phyloP scores from a whole-genome alignment of 306 rosid species.

The Hippophae gyantsensis region DNA sequence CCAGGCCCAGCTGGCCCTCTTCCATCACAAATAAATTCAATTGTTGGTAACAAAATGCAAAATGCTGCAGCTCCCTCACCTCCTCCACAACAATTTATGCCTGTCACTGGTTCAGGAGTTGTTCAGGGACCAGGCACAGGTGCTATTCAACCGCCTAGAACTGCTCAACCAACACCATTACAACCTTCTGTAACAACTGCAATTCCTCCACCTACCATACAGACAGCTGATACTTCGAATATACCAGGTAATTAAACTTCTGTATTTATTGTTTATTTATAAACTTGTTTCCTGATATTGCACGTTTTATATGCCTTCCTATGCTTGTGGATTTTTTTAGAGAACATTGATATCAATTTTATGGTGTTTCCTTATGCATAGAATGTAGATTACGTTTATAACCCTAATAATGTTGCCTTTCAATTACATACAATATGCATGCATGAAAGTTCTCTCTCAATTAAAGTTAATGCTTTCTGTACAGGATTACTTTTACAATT shows the following conservation, averaged over 20 bases:
- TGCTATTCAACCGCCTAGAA: conserved; percentile 66
- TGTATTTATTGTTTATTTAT: neutral
- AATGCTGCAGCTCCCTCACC: conserved; percentile 46
- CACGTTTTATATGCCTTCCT: too few relatives aligned
- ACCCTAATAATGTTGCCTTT: too few relatives aligned
- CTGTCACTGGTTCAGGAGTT: conserved; percentile 46
- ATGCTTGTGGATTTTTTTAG: too few relatives aligned
- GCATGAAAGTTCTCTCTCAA: too few relatives aligned
- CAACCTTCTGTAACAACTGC: conserved; percentile 45
- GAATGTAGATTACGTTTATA: too few relatives aligned
- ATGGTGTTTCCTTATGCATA: too few relatives aligned
- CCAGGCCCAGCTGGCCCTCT: conserved; percentile 27
- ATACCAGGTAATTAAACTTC: conserved; percentile 64
- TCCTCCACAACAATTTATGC: conserved; percentile 57
- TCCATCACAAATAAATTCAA: conserved; percentile 34
- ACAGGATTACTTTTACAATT: neutral
- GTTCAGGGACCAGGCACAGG: conserved; percentile 62
- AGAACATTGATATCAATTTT: too few relatives aligned
- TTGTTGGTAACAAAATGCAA: conserved; percentile 42
- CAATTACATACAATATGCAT: too few relatives aligned
- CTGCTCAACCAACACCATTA: conserved; percentile 46
- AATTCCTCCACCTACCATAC: conserved; percentile 80
- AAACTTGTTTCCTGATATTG: neutral
- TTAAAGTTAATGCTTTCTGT: too few relatives aligned
- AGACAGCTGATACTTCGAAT: conserved; percentile 80